Conservation (phyloP, 257 asterid species). For the Vinca minor region DNA sequence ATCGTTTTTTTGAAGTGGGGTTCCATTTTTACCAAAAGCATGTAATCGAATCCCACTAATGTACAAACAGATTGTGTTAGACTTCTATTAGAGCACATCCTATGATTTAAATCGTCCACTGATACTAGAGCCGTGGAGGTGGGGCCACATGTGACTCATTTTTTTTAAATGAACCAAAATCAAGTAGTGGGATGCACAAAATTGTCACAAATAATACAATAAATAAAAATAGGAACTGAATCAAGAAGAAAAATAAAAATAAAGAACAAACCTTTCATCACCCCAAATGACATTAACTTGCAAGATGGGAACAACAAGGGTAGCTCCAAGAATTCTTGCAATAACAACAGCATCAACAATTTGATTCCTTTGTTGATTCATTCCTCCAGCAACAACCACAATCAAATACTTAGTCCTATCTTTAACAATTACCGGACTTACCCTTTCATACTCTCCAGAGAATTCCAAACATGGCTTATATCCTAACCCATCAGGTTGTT, state of each 20-base stretch:
- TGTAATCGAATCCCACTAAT: too few species aligned
- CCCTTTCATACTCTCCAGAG: slow-evolving; percentile 36
- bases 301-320: slow-evolving; percentile 82
- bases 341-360: slow-evolving; percentile 96
- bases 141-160: too few species aligned
- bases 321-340: slow-evolving; percentile 92
- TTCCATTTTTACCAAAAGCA: too few species aligned
- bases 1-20: too few species aligned
- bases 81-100: neutral
- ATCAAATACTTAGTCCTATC: slow-evolving; percentile 62
- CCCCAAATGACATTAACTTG: slow-evolving; percentile 98
- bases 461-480: slow-evolving; percentile 80
- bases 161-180: neutral
- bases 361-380: slow-evolving; percentile 98
- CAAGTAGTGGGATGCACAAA: neutral
- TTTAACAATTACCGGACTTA: slow-evolving; percentile 41
- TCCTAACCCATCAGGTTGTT: slow-evolving; percentile 89
- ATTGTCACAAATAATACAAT: neutral
- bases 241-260: slow-evolving; percentile 16
- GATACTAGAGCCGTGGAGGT: too few species aligned
- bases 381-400: slow-evolving; percentile 91
- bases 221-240: neutral
- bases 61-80: too few species aligned
- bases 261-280: slow-evolving; percentile 72
- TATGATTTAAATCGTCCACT: too few species aligned